Conservation (phyloP, 345 rosid genomes). For the Raphanus sativus region DNA sequence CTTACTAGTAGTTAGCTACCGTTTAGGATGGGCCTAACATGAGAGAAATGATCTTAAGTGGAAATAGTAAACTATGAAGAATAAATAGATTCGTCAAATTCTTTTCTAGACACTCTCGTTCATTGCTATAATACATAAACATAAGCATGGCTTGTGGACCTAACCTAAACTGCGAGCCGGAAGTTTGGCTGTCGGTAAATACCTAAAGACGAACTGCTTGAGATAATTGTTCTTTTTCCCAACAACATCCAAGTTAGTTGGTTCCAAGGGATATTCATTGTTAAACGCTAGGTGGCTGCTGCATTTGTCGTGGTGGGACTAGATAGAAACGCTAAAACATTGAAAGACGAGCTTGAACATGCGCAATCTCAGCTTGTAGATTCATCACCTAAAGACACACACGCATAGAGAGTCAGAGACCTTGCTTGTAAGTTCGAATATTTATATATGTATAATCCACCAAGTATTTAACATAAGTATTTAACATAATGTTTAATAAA, state of each 20-base stretch:
- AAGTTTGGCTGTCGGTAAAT: slow-evolving; percentile 19
- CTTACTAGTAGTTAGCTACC: background rate
- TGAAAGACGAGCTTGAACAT: slow-evolving; percentile 62
- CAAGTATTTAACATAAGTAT: background rate
- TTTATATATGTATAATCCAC: background rate
- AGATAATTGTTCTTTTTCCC: slow-evolving; percentile 20
- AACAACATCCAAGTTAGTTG: slow-evolving; percentile 19
- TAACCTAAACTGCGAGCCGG: slow-evolving; percentile 27
- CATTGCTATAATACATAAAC: background rate
- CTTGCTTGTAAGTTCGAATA: background rate
- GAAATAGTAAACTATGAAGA: background rate
- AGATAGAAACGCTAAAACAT: slow-evolving; percentile 45
- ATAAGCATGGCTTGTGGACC: background rate
- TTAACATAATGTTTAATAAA: background rate
- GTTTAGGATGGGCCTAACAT: background rate
- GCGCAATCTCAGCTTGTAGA: slow-evolving; percentile 76
- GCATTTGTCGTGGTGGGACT: slow-evolving; percentile 20
- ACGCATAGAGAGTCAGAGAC: background rate
- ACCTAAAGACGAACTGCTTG: slow-evolving; percentile 25
- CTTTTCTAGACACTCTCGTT: background rate
- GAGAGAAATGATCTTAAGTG: background rate
- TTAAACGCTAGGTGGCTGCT: slow-evolving; percentile 24
- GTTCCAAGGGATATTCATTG: slow-evolving; percentile 29
- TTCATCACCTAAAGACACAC: slow-evolving; percentile 56
- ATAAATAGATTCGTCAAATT: background rate